Conservation (phyloP, 768 basidiomycete species). For the Suillus subalutaceus region DNA sequence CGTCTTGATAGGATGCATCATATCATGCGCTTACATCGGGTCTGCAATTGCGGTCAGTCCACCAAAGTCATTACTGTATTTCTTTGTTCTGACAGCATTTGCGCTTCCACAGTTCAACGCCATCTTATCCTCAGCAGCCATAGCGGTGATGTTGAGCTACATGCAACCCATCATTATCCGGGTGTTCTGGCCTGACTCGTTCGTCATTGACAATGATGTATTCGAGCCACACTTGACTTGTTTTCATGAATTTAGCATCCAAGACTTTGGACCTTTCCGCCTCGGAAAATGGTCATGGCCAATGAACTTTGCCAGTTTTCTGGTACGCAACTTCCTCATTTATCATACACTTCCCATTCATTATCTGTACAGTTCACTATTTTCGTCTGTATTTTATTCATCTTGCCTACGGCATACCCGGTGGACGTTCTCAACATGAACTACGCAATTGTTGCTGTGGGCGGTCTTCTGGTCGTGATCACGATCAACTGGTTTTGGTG, state of each 20-base stretch:
- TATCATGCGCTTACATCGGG: constrained; percentile 62
- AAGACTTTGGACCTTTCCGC: constrained; percentile 52
- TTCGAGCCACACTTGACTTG: constrained; percentile 45
- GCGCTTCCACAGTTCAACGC: constrained; percentile 47
- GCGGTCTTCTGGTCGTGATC: constrained; percentile 48
- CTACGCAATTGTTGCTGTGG: constrained; percentile 57
- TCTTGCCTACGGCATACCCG: constrained; percentile 57
- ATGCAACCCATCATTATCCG: constrained; percentile 59
- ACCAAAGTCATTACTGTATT: not conserved
- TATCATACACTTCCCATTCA: not conserved
- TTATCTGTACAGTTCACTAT: constrained; percentile 43
- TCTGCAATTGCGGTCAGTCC: constrained; percentile 53
- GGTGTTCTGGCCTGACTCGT: constrained; percentile 58
- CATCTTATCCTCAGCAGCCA: constrained; percentile 56
- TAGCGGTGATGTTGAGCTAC: constrained; percentile 62
- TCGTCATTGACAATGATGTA: constrained; percentile 23
- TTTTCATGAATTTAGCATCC: constrained; percentile 46
- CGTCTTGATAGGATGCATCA: constrained; percentile 53
- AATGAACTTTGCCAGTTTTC: constrained; percentile 51
- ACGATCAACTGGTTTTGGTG: constrained; percentile 48
- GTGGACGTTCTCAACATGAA: constrained; percentile 58
- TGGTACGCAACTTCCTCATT: constrained; percentile 34
- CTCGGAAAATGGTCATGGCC: constrained; percentile 56
- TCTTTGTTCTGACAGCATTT: not conserved
- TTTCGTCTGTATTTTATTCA: constrained; percentile 57